Base-by-base conservation (phyloP, 2,329 filamentous ascomycete species). In the Xylariaceae sp. region DNA sequence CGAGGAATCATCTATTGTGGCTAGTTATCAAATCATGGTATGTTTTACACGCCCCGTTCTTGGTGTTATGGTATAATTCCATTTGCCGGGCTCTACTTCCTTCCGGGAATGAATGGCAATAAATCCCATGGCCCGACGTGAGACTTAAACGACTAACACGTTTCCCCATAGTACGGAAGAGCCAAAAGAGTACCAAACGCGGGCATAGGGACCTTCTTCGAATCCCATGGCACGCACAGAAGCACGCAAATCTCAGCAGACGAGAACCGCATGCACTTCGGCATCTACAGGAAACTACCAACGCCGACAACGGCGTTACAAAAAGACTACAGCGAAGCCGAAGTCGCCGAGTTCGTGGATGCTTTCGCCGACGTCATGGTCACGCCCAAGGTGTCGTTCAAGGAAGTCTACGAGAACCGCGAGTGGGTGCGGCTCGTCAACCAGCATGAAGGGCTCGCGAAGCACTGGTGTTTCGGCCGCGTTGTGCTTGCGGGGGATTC, bases 361-460 rank as follows among this genome's bases (percentile, higher is more conserved):
- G 52, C 51, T 34, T 54, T 60, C 18, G 53, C 50, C 12, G 53
- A 60, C 44, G 56, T 58, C n/a, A 48, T 42, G 29, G 54, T 60
- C 10, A 54, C 54, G 53, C 58, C 58, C 1, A 50, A 39, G 9
- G 36, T 60, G 0, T 46, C 52, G 3, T 56, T 60, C 49, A 9
- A 40, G 2, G 55, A 58, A 26, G 46, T 60, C 1, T 55, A 53
- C 30, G 40, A 40, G 48, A 50, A 57, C 45, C 47, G 50, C 47
- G 46, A 53, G 26, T 59, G 58, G 58, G 57, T 53, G 0, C 46
- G 26, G 29, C 40, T 60, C 2, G 51, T 49, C 10, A 56, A 58
- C 12, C 58, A 59, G 36, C 53, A 44, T 8, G 58, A 60, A 36
- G 58, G 56, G 1, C 12, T 54, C 3, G 3, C 47, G 47, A 46